Percentiles rank a stretch among this genome's conserved stretches.
phyloP scores from a whole-genome alignment of 2,329 filamentous ascomycete species.

The Fusarium agapanthi region DNA sequence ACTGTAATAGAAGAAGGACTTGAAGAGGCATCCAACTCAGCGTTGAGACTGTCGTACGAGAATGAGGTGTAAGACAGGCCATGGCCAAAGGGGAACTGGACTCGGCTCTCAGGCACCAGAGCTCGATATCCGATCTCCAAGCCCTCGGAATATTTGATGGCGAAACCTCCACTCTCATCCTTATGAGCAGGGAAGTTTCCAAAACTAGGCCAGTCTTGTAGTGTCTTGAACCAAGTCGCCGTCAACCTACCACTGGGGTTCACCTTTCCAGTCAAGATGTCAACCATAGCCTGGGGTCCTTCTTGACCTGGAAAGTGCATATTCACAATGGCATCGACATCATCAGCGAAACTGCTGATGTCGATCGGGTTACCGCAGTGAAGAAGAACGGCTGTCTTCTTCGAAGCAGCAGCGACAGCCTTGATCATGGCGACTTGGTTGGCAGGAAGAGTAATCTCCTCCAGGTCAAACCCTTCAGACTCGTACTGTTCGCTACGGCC shows the following conservation, averaged over 20 bases:
- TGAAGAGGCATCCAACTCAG: not conserved
- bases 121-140: constrained; percentile 26
- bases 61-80: constrained; percentile 26
- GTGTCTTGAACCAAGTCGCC: not conserved
- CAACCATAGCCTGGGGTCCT: not conserved
- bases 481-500: not conserved
- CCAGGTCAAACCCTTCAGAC: not conserved
- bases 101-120: not conserved
- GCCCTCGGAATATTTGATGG: constrained; percentile 17
- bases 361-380: not conserved
- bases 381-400: not conserved
- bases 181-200: constrained; percentile 15
- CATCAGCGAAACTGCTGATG: not conserved
- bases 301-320: not conserved
- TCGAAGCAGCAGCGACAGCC: not conserved
- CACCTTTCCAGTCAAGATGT: not conserved
- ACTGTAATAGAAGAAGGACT: accelerated
- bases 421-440: not conserved
- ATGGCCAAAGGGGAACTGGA: constrained; percentile 17
- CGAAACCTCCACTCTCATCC: not conserved
- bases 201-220: not conserved
- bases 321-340: not conserved
- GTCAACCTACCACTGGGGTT: not conserved
- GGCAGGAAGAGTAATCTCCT: not conserved
- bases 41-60: not conserved